phyloP scores from a whole-genome alignment of 371 early-diverging fungal genomes.

The Encephalitozoon hellem region DNA sequence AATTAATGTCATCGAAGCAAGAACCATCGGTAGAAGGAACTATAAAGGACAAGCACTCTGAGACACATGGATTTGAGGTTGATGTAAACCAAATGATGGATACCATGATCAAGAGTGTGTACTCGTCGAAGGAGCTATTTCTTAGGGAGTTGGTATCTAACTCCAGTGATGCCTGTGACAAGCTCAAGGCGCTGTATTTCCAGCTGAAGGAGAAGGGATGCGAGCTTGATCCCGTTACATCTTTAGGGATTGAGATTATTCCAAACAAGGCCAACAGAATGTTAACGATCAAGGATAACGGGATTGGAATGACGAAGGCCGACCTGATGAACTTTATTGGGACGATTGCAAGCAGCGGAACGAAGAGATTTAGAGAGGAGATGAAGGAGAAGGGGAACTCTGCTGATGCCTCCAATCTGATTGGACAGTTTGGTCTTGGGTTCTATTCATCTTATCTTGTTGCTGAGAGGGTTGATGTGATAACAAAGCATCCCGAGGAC shows the following conservation, averaged over 20 bases:
- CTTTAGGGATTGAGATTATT: conserved; percentile 72
- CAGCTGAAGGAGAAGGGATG: conserved; percentile 70
- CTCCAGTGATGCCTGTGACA: conserved; percentile 85
- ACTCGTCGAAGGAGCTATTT: conserved; percentile 83
- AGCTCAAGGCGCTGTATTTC: conserved; percentile 68
- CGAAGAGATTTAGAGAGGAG: conserved; percentile 82
- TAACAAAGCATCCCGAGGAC: conserved; percentile 84
- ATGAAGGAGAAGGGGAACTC: conserved; percentile 61
- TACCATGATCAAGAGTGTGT: conserved; percentile 77
- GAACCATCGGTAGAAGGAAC: not conserved
- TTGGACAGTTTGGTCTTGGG: conserved; percentile 95
- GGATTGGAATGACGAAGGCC: conserved; percentile 92
- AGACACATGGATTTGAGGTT: conserved; percentile 54
- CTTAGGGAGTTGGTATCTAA: conserved; percentile 84
- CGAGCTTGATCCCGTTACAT: conserved; percentile 67
- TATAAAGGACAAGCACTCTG: conserved; percentile 22
- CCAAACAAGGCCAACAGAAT: conserved; percentile 66
- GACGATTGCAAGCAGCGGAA: conserved; percentile 85
- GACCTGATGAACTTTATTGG: conserved; percentile 86
- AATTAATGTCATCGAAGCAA: not conserved
- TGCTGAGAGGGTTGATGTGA: conserved; percentile 80
- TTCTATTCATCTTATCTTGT: conserved; percentile 92
- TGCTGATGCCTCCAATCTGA: conserved; percentile 69
- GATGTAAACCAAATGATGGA: conserved; percentile 66
- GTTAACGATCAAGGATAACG: conserved; percentile 75